Evolutionary conservation across 306 rosid genomes (phyloP), one percentile per base, ranked within the genome.

Genomic region (Vigna nakashimae): DNA sequence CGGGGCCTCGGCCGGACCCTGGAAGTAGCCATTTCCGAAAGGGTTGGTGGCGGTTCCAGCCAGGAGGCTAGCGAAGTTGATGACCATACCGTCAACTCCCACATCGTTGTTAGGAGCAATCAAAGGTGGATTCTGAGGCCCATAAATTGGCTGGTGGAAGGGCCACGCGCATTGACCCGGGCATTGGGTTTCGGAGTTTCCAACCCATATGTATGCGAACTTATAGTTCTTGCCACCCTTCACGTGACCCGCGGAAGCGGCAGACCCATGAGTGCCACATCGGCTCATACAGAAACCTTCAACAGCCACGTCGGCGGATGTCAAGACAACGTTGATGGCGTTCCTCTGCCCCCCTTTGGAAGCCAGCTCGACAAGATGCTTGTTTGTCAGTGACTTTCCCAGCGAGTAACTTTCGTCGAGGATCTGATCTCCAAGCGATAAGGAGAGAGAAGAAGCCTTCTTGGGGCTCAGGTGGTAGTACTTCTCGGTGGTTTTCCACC

Each of bases 401-500:
- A 93, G 51, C 0, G 92, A 86, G 83, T 88, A 93, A 2, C 28
- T 69, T 51, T 88, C 87, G n/a, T 90, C 91, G 4, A 83, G 73
- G 2, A 93, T 79, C 42, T 93, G 97, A 2, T 80, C 81, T 0
- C 91, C 88, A 24, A 88, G 28, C 1, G 77, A 53, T 4, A 91
- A 84, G n/a, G 87, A 83, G 14, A 91, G 82, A 7, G 83, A 48
- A 0, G 80, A 3, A 0, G 79, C 2, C 6, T 81, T 85, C 79
- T 76, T 86, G 28, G 86, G 42, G 42, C 24, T 71, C 15, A 84
- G 77, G n/a, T 83, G 88, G 78, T 91, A 90, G 86, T 93, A 93
- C 6, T 90, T 93, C 69, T 88, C 98, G 0, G 96, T 93, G 45
- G 83, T 84, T 73, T 86, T 90, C 98, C 98, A 93, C 98, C 98